Base-by-base conservation (phyloP, 306 rosid genomes). In the Ziziphus jujuba region DNA sequence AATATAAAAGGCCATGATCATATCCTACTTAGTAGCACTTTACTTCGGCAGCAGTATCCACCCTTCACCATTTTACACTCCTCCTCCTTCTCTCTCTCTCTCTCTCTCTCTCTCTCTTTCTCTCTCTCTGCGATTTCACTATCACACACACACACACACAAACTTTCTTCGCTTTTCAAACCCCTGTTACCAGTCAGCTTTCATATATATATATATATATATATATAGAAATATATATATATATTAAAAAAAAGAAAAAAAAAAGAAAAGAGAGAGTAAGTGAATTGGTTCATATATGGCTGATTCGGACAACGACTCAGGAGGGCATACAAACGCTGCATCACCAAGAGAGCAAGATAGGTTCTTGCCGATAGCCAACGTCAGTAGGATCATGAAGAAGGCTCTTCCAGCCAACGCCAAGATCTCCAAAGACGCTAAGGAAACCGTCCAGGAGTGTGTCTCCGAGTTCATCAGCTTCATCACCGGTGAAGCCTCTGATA, bases 381-480 rank as follows among this genome's bases (percentile, higher is more conserved):
- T 86, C 62, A 80, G 88, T 56, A 76, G 87, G 66, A 86, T 83
- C 69, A 86, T 86, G 91, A 83, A 80, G 80, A 86, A 80, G 44
- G 84, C 79, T 2, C 66, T 86, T 7, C 91, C 91, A 23, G 79
- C 79, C 15, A 80, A 80, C 77, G 88, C 81, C 0, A 83, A 80
- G 91, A 83, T 86, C 77, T 78, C 88, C 0, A 83, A 80, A 67
- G 91, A 83, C 60, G 91, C 84, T 3, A 83, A 86, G 22, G 88
- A 83, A 56, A 86, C 86, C 0, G 82, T 86, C 6, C 88, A 86
- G 47, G 88, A 86, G 82, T 86, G 91, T 6, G 86, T 83, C 1
- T 80, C 88, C 0, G 86, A 86, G 86, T 86, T 86, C 68, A 80
- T 86, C 4, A 80, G 84, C 71, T 83, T 83, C 86, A 71, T 86